Evolutionary conservation across 1,284 basidiomycete genomes (phyloP), one percentile per base, ranked within the genome.

Genomic region (Cystobasidiaceae sp.): DNA sequence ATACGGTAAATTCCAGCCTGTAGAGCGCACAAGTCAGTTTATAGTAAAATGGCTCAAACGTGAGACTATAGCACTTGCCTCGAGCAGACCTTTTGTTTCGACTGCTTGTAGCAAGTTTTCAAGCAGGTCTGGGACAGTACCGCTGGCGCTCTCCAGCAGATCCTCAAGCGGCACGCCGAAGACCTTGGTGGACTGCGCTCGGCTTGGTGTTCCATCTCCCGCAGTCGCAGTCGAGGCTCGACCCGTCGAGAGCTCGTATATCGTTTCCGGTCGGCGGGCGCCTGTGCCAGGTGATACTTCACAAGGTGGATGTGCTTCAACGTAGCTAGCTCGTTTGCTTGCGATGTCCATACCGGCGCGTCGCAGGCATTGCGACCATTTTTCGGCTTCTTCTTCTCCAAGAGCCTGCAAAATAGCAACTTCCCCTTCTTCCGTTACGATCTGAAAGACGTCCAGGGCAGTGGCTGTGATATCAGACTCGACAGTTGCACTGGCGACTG

Each of bases 401-500:
- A 83, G 75, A 0, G 87, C 85, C 74, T 91, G 89, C 17, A 91
- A 77, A 27, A 90, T 76, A 71, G 89, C 89, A 70, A 86, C 84
- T 0, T 87, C 88, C 4, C 89, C 89, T 73, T 91, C 89, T 73
- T 91, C 89, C 0, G 89, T 88, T 70, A 86, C 84, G 41, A 91
- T 79, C 72, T 87, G 84, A 79, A 90, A 88, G 37, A 84, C 85
- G 74, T 59, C 43, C 5, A 32, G 43, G 39, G 11, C 30, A n/a
- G 17, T 37, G 5, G 49, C 49, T 2, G 33, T 30, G 8, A 21
- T 34, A 25, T n/a, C 30, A 17, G 8, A 28, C 3, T 37, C 49
- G 17, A 52, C n/a, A 1, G 32, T 52, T 4, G 32, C 41, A 27
- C 45, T 59, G 15, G 44, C 43, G 19, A 59, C 34, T 15, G 56